phyloP scores from a whole-genome alignment of 2,329 filamentous ascomycete species.

The Xylaria sp. region DNA sequence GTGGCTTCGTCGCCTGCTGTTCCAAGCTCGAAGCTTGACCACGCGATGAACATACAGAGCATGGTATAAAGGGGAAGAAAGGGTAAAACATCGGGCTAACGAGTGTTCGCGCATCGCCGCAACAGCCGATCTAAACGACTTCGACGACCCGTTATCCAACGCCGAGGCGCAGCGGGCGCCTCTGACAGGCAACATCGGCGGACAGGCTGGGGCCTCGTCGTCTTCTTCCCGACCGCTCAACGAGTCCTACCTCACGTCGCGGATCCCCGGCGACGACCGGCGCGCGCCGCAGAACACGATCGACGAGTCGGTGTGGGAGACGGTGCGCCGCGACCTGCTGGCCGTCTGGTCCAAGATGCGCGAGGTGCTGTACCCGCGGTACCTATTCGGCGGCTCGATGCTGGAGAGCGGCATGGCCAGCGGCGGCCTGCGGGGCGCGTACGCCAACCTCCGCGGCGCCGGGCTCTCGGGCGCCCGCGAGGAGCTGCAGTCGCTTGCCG shows the following conservation, averaged over 20 bases:
- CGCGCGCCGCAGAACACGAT: conserved; percentile 91
- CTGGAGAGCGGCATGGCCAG: conserved; percentile 59
- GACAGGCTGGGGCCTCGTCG: conserved; percentile 54
- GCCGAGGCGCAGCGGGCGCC: conserved; percentile 78
- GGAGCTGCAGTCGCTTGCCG: conserved; percentile 70
- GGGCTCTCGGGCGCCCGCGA: conserved; percentile 70
- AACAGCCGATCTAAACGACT: conserved; percentile 86
- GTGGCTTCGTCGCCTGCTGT: background rate
- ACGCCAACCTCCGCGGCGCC: conserved; percentile 69
- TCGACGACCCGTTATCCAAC: conserved; percentile 83
- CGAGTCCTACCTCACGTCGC: conserved; percentile 85
- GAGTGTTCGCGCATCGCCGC: background rate
- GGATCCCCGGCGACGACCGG: conserved; percentile 92
- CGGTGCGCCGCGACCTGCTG: conserved; percentile 88
- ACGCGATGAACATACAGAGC: conserved; percentile 1
- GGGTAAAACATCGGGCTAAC: conserved; percentile 25
- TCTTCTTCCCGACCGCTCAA: conserved; percentile 70
- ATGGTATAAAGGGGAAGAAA: background rate
- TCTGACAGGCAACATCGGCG: conserved; percentile 83
- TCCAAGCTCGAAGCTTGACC: background rate
- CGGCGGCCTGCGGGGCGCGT: conserved; percentile 67
- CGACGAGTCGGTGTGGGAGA: conserved; percentile 97
- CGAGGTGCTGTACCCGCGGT: conserved; percentile 95
- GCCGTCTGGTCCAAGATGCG: conserved; percentile 98
- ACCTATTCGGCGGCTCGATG: conserved; percentile 80